These are phyloP conservation scores for Cardamine resedifolia DNA, from an alignment of 345 rosid genomes.

Conservation along the genomic window DNA sequence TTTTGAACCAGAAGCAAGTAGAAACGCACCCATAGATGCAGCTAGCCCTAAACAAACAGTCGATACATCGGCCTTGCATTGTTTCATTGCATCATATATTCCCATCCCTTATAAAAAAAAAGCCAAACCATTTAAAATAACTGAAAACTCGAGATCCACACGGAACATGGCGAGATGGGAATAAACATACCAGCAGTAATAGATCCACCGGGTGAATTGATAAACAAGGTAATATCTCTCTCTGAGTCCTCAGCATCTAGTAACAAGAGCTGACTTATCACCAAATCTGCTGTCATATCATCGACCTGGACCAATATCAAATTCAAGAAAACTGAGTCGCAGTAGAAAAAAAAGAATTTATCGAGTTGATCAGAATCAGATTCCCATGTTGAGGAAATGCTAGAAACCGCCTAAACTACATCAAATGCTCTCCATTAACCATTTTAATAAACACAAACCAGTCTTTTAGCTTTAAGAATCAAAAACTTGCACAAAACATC, in stretches of 20 bases:
- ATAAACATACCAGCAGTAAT: slow-evolving; percentile 69
- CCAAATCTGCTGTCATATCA: slow-evolving; percentile 79
- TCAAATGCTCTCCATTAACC: background rate
- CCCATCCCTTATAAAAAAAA: slow-evolving; percentile 61
- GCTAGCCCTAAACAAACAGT: slow-evolving; percentile 93
- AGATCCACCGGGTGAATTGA: slow-evolving; percentile 94
- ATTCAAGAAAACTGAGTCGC: background rate
- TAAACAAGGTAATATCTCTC: slow-evolving; percentile 77
- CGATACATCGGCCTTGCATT: slow-evolving; percentile 93
- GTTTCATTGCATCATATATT: slow-evolving; percentile 94
- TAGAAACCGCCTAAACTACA: background rate
- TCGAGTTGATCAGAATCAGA: background rate
- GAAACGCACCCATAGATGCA: slow-evolving; percentile 93
- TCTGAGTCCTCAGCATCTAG: slow-evolving; percentile 82
- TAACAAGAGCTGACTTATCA: slow-evolving; percentile 84
- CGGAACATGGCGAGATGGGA: background rate
- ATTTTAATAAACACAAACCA: background rate
- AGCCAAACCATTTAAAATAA: background rate
- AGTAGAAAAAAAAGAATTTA: background rate
- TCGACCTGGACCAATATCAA: slow-evolving; percentile 62
- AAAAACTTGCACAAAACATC: background rate
- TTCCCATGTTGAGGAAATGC: background rate
- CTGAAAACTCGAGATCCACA: background rate
- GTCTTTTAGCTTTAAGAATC: background rate
- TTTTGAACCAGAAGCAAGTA: slow-evolving; percentile 82